These are phyloP conservation scores for Aspergillus avenaceus DNA, from an alignment of 495 filamentous ascomycete species.

Conservation along the genomic window DNA sequence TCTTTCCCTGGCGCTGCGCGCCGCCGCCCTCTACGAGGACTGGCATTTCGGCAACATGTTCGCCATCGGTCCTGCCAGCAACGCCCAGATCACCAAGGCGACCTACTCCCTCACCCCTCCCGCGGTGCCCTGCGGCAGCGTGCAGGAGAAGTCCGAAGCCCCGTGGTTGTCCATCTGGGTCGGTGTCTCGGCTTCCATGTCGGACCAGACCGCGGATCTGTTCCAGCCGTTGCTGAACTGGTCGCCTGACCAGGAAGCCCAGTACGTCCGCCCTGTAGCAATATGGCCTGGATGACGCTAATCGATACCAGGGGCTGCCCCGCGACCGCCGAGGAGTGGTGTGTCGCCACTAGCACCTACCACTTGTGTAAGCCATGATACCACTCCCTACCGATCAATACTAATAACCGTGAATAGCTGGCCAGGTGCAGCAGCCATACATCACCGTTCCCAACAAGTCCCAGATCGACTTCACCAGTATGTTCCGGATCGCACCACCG, in stretches of 20 bases:
- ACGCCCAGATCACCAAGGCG: conserved; percentile 11
- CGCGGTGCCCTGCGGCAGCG: conserved; percentile 1
- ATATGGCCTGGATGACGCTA: neutral
- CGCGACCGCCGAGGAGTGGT: conserved; percentile 8
- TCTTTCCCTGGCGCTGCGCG: conserved; percentile 7
- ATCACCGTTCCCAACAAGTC: conserved; percentile 14
- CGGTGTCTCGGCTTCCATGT: conserved; percentile 2
- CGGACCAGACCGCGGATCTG: conserved; percentile 1
- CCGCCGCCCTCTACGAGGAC: conserved; percentile 9
- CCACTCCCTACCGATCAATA: neutral
- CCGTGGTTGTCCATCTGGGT: conserved; percentile 11
- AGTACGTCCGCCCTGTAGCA: neutral
- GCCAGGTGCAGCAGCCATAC: conserved; percentile 16
- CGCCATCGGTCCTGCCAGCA: conserved; percentile 6
- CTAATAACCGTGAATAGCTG: conserved; percentile 4
- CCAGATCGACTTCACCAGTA: conserved; percentile 17
- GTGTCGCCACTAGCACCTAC: conserved; percentile 13
- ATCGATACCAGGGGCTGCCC: conserved; percentile 3
- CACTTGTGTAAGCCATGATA: conserved; percentile 1
- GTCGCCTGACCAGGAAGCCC: conserved; percentile 11
- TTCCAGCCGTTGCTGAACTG: conserved; percentile 15
- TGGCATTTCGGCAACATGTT: conserved; percentile 13
- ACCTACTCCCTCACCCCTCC: conserved; percentile 10
- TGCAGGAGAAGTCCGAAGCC: neutral
- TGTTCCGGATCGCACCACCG: neutral